Evolutionary conservation across 169 alveolate genomes (phyloP).

Genomic region (Cryptosporidium xiaoi): DNA sequence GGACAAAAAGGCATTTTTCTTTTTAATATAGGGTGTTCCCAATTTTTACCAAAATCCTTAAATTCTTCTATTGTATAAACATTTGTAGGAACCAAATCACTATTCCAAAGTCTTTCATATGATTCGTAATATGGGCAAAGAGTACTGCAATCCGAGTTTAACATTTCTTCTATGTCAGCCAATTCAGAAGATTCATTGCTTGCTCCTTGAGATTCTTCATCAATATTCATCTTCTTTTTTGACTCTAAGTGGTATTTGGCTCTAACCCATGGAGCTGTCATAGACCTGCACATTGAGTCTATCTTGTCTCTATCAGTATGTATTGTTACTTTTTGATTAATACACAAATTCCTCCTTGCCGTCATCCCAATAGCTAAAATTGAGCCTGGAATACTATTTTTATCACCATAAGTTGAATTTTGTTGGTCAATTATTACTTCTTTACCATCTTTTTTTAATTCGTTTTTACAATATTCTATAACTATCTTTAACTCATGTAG

Average conservation of each 20-base stretch:
- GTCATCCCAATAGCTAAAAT: slow-evolving; percentile 89
- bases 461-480: slow-evolving; percentile 83
- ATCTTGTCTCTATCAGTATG: slow-evolving; percentile 90
- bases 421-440: slow-evolving; percentile 2
- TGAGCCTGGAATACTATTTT: not conserved
- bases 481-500: slow-evolving; percentile 92
- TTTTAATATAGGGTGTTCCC: slow-evolving; percentile 80
- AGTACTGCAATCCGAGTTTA: slow-evolving; percentile 65
- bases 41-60: slow-evolving; percentile 84
- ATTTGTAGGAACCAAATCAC: slow-evolving; percentile 84
- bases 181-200: slow-evolving; percentile 18
- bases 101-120: slow-evolving; percentile 82
- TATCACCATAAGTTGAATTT: not conserved
- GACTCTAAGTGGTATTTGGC: slow-evolving; percentile 44
- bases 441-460: slow-evolving; percentile 77
- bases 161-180: slow-evolving; percentile 58
- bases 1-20: slow-evolving; percentile 90
- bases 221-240: not conserved
- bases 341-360: slow-evolving; percentile 93
- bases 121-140: slow-evolving; percentile 85
- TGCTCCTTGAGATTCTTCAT: not conserved
- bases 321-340: slow-evolving; percentile 89
- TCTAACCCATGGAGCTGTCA: slow-evolving; percentile 90
- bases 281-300: slow-evolving; percentile 84
- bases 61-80: slow-evolving; percentile 96